phyloP scores from a whole-genome alignment of 2,329 filamentous ascomycete genomes.

The Westerdykella ornata region DNA sequence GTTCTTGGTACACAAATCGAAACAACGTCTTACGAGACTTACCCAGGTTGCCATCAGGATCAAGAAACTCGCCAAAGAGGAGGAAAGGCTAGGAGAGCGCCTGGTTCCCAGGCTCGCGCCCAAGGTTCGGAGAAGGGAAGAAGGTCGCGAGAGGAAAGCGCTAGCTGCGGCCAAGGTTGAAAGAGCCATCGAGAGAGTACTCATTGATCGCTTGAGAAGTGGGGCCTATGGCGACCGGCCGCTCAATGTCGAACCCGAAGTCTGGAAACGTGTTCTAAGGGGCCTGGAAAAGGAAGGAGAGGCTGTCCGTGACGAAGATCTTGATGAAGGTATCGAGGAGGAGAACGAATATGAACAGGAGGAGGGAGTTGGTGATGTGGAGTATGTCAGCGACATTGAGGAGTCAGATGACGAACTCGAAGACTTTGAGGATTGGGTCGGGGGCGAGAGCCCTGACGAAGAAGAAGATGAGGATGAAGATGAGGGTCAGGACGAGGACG shows the following conservation, averaged over 20 bases:
- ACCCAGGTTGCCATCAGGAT: slow-evolving; percentile 81
- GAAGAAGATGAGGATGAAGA: slow-evolving; percentile 44
- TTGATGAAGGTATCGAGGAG: slow-evolving; percentile 78
- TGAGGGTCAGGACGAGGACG: slow-evolving; percentile 52
- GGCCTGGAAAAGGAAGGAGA: slow-evolving; percentile 84
- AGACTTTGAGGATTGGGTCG: slow-evolving; percentile 86
- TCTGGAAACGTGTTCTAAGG: slow-evolving; percentile 95
- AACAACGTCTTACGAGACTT: slow-evolving; percentile 85
- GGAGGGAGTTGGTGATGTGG: slow-evolving; percentile 67
- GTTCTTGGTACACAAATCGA: slow-evolving; percentile 88
- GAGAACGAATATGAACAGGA: slow-evolving; percentile 61
- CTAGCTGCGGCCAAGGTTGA: slow-evolving; percentile 76
- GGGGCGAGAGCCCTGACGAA: slow-evolving; percentile 56
- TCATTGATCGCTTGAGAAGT: slow-evolving; percentile 83
- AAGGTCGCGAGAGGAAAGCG: slow-evolving; percentile 46
- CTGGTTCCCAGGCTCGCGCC: slow-evolving; percentile 84
- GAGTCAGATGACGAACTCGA: slow-evolving; percentile 63
- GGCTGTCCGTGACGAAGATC: slow-evolving; percentile 73
- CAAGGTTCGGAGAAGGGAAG: slow-evolving; percentile 60
- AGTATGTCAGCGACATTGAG: slow-evolving; percentile 89
- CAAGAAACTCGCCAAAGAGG: slow-evolving; percentile 76
- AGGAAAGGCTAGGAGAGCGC: slow-evolving; percentile 80
- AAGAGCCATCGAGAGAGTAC: slow-evolving; percentile 87
- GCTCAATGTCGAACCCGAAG: slow-evolving; percentile 85
- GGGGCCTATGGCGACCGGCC: slow-evolving; percentile 93